Evolutionary conservation across 2,329 filamentous ascomycete genomes (phyloP), one percentile per base, ranked within the genome.

Genomic region (Fusarium pseudograminearum): DNA sequence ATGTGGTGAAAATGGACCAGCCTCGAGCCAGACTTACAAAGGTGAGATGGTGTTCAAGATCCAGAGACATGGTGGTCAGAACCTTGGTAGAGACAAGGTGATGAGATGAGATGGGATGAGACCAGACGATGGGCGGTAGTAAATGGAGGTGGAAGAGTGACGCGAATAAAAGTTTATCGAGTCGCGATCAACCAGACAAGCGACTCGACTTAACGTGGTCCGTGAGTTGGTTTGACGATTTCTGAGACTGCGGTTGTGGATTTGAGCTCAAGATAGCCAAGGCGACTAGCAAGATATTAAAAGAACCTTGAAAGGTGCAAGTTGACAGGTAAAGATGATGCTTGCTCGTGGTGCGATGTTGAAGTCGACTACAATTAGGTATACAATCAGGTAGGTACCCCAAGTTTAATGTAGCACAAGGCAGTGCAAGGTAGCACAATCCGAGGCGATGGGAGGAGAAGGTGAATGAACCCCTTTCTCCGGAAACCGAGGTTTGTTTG

Each of bases 31-130:
- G 53, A 73, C 91, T 80, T 88, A 96, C 93, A 82, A 94, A 94
- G 80, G 88, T 89, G 75, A 96, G 85, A 77, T 95, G 93, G 78
- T 89, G 91, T 83, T 96, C 93, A 54, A 96, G 86, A 76, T 94
- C 90, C 76, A 96, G 86, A 73, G 88, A 87, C 88, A 90, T 90
- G 67, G 65, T 76, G 73, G 56, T 30, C 41, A 45, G 40, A 31
- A 55, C 61, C 63, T 65, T 67, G 50, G 59, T 51, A 40, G 55
- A 58, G 55, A 46, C 14, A 14, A 40, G 44, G 38, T 26, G 47
- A 36, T 18, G 12, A 20, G 46, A 68, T 36, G 64, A 60, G 38
- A 24, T 12, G 46, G 18, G 47, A 36, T 12, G 31, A 26, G 22
- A 68, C 40, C 58, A 64, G 33, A 47, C 18, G 41, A 51, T 40